These are phyloP conservation scores for Myxozyma sirexii DNA, from an alignment of 805 yeast genomes.

Conservation along the genomic window DNA sequence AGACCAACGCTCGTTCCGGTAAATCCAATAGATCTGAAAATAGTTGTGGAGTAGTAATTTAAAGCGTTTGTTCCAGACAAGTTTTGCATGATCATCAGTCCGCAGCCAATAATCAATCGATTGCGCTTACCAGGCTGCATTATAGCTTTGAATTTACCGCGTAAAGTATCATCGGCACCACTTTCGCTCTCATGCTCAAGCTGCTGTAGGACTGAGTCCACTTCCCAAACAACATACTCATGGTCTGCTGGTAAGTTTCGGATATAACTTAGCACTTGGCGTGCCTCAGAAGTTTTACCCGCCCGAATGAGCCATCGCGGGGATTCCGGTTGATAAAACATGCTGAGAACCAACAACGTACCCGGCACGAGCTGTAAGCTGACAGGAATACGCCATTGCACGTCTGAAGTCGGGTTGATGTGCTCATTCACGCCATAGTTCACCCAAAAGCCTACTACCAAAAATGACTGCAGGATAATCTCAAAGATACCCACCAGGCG, in stretches of 20 bases:
- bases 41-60: slow-evolving; percentile 51
- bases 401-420: slow-evolving; percentile 57
- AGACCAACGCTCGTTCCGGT: slow-evolving; percentile 51
- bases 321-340: slow-evolving; percentile 46
- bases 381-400: slow-evolving; percentile 68
- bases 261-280: slow-evolving; percentile 46
- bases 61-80: slow-evolving; percentile 68
- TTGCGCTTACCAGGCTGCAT: slow-evolving; percentile 20
- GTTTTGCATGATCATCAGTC: slow-evolving; percentile 79
- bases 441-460: slow-evolving; percentile 60
- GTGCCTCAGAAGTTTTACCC: slow-evolving; percentile 51
- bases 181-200: slow-evolving; percentile 14
- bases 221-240: slow-evolving; percentile 18
- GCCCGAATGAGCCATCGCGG: slow-evolving; percentile 49
- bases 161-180: slow-evolving; percentile 11
- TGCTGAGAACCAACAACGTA: slow-evolving; percentile 49
- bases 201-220: slow-evolving; percentile 50
- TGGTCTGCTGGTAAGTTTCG: slow-evolving; percentile 45
- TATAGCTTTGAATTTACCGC: not conserved
- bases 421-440: slow-evolving; percentile 51
- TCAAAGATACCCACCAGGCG: slow-evolving; percentile 61
- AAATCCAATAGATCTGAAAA: slow-evolving; percentile 52
- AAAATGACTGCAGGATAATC: slow-evolving; percentile 63
- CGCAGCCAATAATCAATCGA: slow-evolving; percentile 61
- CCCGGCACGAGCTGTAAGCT: slow-evolving; percentile 59